These are phyloP conservation scores for Calonectria naviculata DNA, from an alignment of 2,329 filamentous ascomycete species.

Conservation along the genomic window DNA sequence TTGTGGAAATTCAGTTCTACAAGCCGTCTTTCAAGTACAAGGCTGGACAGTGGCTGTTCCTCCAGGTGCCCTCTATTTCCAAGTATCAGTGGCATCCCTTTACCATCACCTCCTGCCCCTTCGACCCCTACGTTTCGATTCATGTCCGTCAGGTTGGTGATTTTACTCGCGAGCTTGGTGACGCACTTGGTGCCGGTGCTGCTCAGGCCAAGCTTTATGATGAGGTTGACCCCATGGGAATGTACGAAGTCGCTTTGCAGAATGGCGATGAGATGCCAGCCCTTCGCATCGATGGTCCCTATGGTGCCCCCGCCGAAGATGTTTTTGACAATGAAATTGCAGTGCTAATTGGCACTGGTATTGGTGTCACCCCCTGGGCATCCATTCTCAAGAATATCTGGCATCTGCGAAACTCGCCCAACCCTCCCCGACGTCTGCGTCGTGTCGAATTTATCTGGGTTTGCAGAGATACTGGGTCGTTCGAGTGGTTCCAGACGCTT, in stretches of 20 bases:
- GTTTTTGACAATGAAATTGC: slow-evolving; percentile 95
- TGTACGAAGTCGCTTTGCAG: slow-evolving; percentile 97
- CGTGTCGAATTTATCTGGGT: slow-evolving; percentile 99
- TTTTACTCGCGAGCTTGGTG: slow-evolving; percentile 93
- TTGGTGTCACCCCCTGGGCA: slow-evolving; percentile 89
- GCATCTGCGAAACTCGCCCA: slow-evolving; percentile 90
- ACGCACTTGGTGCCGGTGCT: slow-evolving; percentile 90
- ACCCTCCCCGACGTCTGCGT: slow-evolving; percentile 88
- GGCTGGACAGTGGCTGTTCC: slow-evolving; percentile 97
- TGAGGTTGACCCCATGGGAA: slow-evolving; percentile 89
- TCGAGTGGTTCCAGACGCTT: slow-evolving; percentile 98
- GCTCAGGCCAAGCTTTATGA: slow-evolving; percentile 93
- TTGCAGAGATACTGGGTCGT: slow-evolving; percentile 93
- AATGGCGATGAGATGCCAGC: slow-evolving; percentile 93
- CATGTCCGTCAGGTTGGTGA: slow-evolving; percentile 98
- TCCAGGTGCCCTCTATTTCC: slow-evolving; percentile 91
- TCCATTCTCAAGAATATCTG: slow-evolving; percentile 97
- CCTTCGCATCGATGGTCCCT: slow-evolving; percentile 93
- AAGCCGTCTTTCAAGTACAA: slow-evolving; percentile 99
- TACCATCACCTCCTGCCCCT: slow-evolving; percentile 98
- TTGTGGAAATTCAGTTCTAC: slow-evolving; percentile 95
- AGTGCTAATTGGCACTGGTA: slow-evolving; percentile 86
- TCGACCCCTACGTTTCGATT: slow-evolving; percentile 92
- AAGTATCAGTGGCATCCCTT: slow-evolving; percentile 98
- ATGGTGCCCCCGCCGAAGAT: slow-evolving; percentile 96